phyloP scores from a whole-genome alignment of 192 early-diverging fungal species.

The Entophlyctis luteolus region DNA sequence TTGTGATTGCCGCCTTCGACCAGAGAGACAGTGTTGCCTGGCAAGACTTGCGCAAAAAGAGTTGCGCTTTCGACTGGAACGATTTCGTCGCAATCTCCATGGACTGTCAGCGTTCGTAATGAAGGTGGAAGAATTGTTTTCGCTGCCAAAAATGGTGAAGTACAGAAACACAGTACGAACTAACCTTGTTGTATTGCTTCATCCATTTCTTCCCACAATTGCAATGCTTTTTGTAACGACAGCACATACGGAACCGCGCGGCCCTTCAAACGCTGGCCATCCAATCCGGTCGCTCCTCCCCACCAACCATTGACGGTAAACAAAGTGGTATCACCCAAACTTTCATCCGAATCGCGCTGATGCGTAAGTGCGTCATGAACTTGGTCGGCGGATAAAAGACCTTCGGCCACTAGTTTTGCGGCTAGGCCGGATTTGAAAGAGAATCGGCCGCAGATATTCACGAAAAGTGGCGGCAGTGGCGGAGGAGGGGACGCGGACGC shows the following conservation, averaged over 20 bases:
- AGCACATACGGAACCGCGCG: neutral
- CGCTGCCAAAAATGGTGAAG: neutral
- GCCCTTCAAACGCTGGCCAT: neutral
- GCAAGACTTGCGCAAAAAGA: neutral
- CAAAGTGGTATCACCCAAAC: too few relatives aligned
- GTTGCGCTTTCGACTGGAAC: conserved; percentile 4
- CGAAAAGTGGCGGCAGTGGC: neutral
- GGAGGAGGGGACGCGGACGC: neutral
- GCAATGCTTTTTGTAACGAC: neutral
- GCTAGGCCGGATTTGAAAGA: neutral
- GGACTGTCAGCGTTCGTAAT: conserved; percentile 3
- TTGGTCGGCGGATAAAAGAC: neutral
- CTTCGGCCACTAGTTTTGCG: conserved; percentile 1
- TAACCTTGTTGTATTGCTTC: neutral
- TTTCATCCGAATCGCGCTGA: too few relatives aligned
- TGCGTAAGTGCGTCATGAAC: neutral
- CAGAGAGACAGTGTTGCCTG: neutral
- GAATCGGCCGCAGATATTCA: conserved; percentile 15
- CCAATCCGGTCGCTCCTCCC: neutral
- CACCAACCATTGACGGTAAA: conserved; percentile 13
- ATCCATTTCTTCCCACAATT: conserved; percentile 11
- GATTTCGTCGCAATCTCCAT: conserved; percentile 15
- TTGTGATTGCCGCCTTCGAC: conserved; percentile 11
- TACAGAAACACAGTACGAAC: neutral
- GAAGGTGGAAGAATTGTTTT: neutral